phyloP scores from a whole-genome alignment of 768 basidiomycete species.

The Sistotremastrum suecicum region DNA sequence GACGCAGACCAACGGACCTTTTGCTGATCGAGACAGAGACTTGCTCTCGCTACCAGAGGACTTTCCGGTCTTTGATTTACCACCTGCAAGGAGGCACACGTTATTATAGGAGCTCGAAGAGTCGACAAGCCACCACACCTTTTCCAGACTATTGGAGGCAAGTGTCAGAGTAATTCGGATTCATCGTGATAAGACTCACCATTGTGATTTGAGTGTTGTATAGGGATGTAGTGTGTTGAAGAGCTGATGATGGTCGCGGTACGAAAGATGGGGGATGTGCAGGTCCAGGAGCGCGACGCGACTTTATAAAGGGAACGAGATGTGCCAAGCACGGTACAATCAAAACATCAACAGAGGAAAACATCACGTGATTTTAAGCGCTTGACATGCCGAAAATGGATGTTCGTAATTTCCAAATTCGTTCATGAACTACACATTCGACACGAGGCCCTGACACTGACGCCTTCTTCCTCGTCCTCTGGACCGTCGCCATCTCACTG shows the following conservation, averaged over 20 bases:
- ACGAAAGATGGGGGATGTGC: neutral
- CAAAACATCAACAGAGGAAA: neutral
- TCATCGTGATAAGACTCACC: conserved; percentile 14
- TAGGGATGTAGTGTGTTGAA: conserved; percentile 3
- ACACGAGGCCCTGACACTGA: too few species aligned
- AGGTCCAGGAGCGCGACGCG: neutral
- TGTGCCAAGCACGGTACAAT: neutral
- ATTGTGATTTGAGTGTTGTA: conserved; percentile 14
- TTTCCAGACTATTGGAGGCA: conserved; percentile 33
- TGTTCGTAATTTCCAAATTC: neutral
- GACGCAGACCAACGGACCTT: conserved; percentile 8
- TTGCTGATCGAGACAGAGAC: conserved; percentile 52
- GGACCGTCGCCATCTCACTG: too few species aligned
- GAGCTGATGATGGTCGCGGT: conserved; percentile 13
- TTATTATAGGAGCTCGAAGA: conserved; percentile 2
- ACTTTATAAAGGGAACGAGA: neutral
- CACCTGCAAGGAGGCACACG: conserved; percentile 15
- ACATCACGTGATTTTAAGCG: conserved; percentile 2
- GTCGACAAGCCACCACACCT: conserved; percentile 32
- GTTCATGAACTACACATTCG: too few species aligned
- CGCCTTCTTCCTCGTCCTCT: neutral
- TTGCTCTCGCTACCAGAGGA: conserved; percentile 29
- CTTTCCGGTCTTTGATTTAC: conserved; percentile 36
- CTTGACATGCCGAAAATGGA: neutral
- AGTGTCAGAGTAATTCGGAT: neutral